Base-by-base conservation (phyloP, 176 grass and related monocot species). In the Oryza punctata region DNA sequence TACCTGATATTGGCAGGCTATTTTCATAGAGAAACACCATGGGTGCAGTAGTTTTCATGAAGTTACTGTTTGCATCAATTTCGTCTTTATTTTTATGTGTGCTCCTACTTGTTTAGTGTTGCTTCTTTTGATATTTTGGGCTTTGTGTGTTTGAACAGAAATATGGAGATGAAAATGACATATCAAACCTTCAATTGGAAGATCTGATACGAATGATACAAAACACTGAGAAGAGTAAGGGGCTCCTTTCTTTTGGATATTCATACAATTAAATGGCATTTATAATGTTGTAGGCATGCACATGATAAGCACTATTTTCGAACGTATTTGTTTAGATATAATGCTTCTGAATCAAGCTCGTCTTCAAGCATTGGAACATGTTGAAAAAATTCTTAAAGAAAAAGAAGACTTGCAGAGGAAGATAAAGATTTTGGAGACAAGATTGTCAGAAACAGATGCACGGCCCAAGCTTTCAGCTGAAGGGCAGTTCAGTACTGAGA, bases 261-360 rank as follows among this genome's bases (percentile, higher is more conserved):
- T 44, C 40, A 61, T 82, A 63, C 37, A 46, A 73, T 47, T 54
- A 16, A 83, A 59, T 67, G 40, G 67, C n/a, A 14, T 78, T 18
- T 66, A 41, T 63, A 71, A 52, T 75, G 72, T 8, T 77, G 26
- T 26, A 81, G 46, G 30, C 44, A 59, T 77, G 50, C 13, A 25
- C 69, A 75, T 67, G 33, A 79, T 16, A 79, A 63, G 47, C 77
- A 65, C 70, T 78, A 65, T 74, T 29, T 79, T 84, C 41, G 16
- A 73, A 28, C 4, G 33, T 82, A 69, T 87, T 71, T 73, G 47
- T 61, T 85, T 89, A 98, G 96, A 98, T 93, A 91, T 95, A 88
- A 76, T 95, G 81, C 91, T 93, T 88, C 82, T 98, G 74, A 98
- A 98, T 93, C 84, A 95, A 90, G 96, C 93, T 83, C 92, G 89